phyloP scores from a whole-genome alignment of 805 yeast genomes.

The Candida verbasci region DNA sequence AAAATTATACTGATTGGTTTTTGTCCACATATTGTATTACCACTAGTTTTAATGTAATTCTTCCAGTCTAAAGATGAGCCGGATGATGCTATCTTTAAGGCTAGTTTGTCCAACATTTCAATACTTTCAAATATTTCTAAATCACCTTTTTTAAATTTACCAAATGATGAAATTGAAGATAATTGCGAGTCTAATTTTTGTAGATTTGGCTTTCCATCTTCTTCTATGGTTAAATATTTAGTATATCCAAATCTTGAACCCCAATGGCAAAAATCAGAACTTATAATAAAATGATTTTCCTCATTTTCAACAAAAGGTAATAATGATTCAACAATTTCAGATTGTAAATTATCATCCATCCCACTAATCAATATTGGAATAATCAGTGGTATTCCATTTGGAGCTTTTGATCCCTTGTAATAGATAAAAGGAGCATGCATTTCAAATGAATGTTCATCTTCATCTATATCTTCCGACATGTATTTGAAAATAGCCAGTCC shows the following conservation, averaged over 20 bases:
- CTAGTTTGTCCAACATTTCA: slow-evolving; percentile 65
- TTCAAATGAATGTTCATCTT: slow-evolving; percentile 88
- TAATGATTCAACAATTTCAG: slow-evolving; percentile 44
- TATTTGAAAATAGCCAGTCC: slow-evolving; percentile 31
- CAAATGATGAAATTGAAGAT: slow-evolving; percentile 8
- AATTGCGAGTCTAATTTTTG: slow-evolving; percentile 14
- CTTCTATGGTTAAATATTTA: slow-evolving; percentile 19
- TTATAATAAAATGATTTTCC: slow-evolving; percentile 65
- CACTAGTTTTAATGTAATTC: slow-evolving; percentile 62
- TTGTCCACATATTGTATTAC: slow-evolving; percentile 92
- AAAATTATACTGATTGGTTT: slow-evolving; percentile 71
- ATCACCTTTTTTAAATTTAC: slow-evolving; percentile 10
- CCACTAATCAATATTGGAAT: slow-evolving; percentile 81
- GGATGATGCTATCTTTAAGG: slow-evolving; percentile 55
- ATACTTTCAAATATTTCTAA: slow-evolving; percentile 68
- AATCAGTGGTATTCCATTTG: slow-evolving; percentile 40
- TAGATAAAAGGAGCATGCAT: slow-evolving; percentile 84
- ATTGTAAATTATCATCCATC: slow-evolving; percentile 42
- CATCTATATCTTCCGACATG: slow-evolving; percentile 62
- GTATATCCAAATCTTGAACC: slow-evolving; percentile 44
- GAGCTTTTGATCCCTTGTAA: slow-evolving; percentile 36
- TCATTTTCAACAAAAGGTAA: slow-evolving; percentile 51
- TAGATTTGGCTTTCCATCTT: slow-evolving; percentile 15
- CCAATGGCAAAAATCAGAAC: slow-evolving; percentile 97
- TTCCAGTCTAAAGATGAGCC: slow-evolving; percentile 63